Percentiles rank a stretch among this genome's conserved stretches.
phyloP scores from a whole-genome alignment of 352 stramenopile genomes.

The Pythium aristosporum region DNA sequence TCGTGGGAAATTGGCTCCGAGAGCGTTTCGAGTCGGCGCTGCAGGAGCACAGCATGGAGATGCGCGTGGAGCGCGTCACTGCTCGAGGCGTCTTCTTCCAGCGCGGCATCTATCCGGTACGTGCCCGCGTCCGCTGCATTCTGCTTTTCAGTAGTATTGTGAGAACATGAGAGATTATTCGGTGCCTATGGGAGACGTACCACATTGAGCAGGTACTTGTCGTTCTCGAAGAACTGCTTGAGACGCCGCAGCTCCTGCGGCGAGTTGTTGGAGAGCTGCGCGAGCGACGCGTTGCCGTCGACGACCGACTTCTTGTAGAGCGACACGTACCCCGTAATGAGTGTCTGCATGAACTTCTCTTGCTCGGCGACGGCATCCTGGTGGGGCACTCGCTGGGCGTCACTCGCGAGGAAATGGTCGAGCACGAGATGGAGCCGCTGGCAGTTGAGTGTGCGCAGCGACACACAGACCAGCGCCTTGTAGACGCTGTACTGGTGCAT shows the following conservation, averaged over 20 bases:
- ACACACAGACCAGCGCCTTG: slow-evolving; percentile 54
- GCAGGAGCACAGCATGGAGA: slow-evolving; percentile 54
- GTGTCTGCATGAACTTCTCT: slow-evolving; percentile 58
- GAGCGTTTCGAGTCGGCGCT: slow-evolving; percentile 35
- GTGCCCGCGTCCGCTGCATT: slow-evolving; percentile 4
- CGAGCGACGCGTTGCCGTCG: slow-evolving; percentile 45
- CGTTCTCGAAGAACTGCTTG: slow-evolving; percentile 41
- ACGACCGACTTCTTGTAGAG: slow-evolving; percentile 50
- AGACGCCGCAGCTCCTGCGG: slow-evolving; percentile 41
- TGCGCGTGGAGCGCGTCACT: slow-evolving; percentile 46
- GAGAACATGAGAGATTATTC: background rate
- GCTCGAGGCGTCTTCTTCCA: slow-evolving; percentile 48
- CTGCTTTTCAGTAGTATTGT: slow-evolving; percentile 4
- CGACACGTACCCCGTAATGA: slow-evolving; percentile 51
- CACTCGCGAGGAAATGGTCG: slow-evolving; percentile 39
- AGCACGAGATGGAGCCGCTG: slow-evolving; percentile 60
- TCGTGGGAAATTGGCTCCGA: background rate
- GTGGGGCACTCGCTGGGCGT: slow-evolving; percentile 16
- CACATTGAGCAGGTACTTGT: slow-evolving; percentile 65
- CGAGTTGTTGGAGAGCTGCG: slow-evolving; percentile 37
- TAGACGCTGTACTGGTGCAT: slow-evolving; percentile 65
- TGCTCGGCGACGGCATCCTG: slow-evolving; percentile 38
- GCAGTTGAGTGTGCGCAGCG: slow-evolving; percentile 66
- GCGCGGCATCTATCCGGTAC: slow-evolving; percentile 44
- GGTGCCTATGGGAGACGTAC: slow-evolving; percentile 13